Evolutionary conservation across 139 green algal species (phyloP).

Genomic region (Protoeuglena noctilucae): DNA sequence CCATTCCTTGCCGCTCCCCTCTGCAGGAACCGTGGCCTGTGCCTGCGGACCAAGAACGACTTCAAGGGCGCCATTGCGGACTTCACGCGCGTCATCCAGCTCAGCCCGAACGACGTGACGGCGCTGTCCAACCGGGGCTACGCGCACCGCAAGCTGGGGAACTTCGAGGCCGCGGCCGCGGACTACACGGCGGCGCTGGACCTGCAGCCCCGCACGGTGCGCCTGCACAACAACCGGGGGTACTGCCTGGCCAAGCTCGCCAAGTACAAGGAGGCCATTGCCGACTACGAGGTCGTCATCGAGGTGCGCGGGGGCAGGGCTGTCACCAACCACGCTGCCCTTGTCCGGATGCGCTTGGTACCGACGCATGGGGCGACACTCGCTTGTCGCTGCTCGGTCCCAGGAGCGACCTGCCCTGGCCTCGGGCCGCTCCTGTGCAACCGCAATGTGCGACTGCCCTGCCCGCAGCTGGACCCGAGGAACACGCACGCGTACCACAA

Average conservation of each 20-base stretch:
- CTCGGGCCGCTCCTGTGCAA: too few species aligned
- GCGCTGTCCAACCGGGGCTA: constrained; percentile 33
- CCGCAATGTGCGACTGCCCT: too few species aligned
- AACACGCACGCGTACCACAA: constrained; percentile 55
- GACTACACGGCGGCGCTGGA: constrained; percentile 44
- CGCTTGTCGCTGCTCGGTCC: background rate
- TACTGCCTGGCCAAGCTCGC: constrained; percentile 65
- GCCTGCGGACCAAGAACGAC: constrained; percentile 6
- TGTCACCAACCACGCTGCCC: too few species aligned
- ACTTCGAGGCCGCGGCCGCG: constrained; percentile 33
- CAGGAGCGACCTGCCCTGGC: too few species aligned
- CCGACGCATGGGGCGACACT: too few species aligned
- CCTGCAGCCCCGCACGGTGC: constrained; percentile 13
- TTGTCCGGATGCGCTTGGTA: background rate
- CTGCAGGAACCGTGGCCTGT: constrained; percentile 34
- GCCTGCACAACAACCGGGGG: constrained; percentile 36
- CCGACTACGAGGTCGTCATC: constrained; percentile 31
- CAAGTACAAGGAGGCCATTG: constrained; percentile 36
- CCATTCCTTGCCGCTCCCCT: too few species aligned
- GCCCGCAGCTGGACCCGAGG: constrained; percentile 29
- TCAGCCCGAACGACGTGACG: constrained; percentile 23
- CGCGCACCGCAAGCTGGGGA: constrained; percentile 38
- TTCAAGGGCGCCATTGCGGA: constrained; percentile 7
- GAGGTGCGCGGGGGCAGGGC: too few species aligned
- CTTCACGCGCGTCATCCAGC: constrained; percentile 15